phyloP scores from a whole-genome alignment of 768 basidiomycete species.

The Lactarius psammicola region DNA sequence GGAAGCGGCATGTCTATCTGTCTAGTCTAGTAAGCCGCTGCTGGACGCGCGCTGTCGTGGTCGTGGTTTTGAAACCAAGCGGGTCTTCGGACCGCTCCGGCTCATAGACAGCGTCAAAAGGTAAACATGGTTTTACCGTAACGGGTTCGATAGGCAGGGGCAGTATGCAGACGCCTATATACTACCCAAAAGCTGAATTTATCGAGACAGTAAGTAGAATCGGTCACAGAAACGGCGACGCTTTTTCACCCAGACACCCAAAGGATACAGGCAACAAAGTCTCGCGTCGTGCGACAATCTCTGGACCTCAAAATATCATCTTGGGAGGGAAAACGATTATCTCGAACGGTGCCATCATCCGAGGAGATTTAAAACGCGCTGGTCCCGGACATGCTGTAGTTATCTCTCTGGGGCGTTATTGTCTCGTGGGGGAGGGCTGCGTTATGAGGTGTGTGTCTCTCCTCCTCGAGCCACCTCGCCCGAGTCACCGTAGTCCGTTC shows the following conservation, averaged over 20 bases:
- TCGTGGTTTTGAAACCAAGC: background rate
- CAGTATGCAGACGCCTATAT: conserved; percentile 68
- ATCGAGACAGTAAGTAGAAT: conserved; percentile 70
- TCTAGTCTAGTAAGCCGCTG: background rate
- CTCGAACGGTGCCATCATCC: conserved; percentile 82
- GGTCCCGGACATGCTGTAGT: conserved; percentile 92
- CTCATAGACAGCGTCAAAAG: background rate
- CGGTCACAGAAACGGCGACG: background rate
- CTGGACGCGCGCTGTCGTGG: background rate
- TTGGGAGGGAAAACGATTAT: conserved; percentile 97
- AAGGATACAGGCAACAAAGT: conserved; percentile 98
- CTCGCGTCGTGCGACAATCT: conserved; percentile 85
- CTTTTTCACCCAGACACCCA: background rate
- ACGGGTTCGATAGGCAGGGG: background rate
- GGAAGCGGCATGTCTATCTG: conserved; percentile 31
- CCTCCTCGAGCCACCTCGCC: background rate
- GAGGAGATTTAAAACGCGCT: conserved; percentile 88
- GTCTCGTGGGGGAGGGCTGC: conserved; percentile 84
- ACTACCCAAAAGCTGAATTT: conserved; percentile 79
- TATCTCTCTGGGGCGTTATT: conserved; percentile 91
- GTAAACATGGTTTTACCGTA: background rate
- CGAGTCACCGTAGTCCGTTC: conserved; percentile 3
- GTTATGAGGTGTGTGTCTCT: conserved; percentile 66
- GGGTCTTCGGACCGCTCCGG: background rate
- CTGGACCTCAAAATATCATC: conserved; percentile 94